Base-by-base conservation (phyloP, 1,139 yeast genomes). In the Yamadazyma triangularis region DNA sequence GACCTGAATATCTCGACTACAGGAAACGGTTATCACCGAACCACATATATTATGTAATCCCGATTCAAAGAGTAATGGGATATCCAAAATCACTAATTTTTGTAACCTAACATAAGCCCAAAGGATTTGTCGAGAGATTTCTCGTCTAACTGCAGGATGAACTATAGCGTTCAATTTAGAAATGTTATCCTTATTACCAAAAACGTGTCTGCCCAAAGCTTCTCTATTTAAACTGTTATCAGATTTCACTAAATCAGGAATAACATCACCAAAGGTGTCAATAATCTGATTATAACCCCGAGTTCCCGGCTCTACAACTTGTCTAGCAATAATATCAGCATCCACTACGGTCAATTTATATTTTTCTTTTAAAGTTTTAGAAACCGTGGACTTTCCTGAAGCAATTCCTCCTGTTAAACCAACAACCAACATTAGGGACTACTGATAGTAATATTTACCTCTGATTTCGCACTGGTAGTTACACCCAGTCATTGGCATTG, bases 331-430 rank as follows among this genome's bases (percentile, higher is more conserved):
- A 31, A 74, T 53, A 53, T 93, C 99, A 2, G 98, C 97, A 59
- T 93, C 98, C 2, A 93, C 68, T 2, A 93, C 58, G 0, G 82
- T 70, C 13, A 85, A 40, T 2, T 62, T 49, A 43, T 81, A 70
- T 15, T 74, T 60, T 10, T 75, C 72, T 6, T 55, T 41, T 8
- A 91, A 60, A 18, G 71, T 56, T 12, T 60, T 53, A 0, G 96
- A 86, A 0, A 87, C 97, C 0, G 97, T 89, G 10, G 95, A 83
- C 52, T 93, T 93, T 2, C 99, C 99, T 4, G 93, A 74, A 8
- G 96, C 95, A 31, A 91, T 91, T 1, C 96, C 96, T 1, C 99
- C 99, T 0, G 98, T 91, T 15, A 91, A 70, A 1, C 99, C 99
- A 8, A 93, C 73, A 22, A 91, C 73, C 32, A 91, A 73, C 98